Evolutionary conservation across 495 filamentous ascomycete species (phyloP), one percentile per base, ranked within the genome.

Genomic region (Penicillium pancosmium): DNA sequence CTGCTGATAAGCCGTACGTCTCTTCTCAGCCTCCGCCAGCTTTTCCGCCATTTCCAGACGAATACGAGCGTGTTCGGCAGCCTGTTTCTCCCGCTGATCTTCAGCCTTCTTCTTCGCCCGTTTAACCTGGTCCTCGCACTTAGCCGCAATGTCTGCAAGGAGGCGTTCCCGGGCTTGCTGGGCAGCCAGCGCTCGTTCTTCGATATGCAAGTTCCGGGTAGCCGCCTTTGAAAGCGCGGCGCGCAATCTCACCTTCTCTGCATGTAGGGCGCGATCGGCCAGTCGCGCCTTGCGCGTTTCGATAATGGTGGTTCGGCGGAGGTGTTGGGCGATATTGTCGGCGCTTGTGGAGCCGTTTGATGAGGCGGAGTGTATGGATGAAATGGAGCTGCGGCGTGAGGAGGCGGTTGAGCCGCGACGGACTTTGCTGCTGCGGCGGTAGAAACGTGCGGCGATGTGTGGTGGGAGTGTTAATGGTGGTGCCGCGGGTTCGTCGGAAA

Each of bases 61-160:
- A 55, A 93, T 71, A 61, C 87, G 89, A 64, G 82, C 84, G 63
- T 92, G 85, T 59, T 98, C 92, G 44, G 91, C 89, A 56, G 94
- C 91, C 61, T 93, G 88, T 68, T 89, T 88, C 76, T 93, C 92
- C 68, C 93, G 91, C 76, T 91, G 93, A 57, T 88, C 93, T 76
- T 96, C 91, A 3, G 94, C 94, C 48, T 96, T 84, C 49, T 89
- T 88, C 80, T 98, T 98, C 52, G 95, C 94, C 48, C 93, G 83
- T 64, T 89, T 89, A 49, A 98, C 94, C 73, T 98, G 94, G 68
- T 93, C 93, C 52, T 95, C 93, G 70, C 95, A 98, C 65, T 87
- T 87, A 38, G 93, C 94, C 11, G 93, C 90, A 27, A 98, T 96
- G 71, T 96, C 92, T 0, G 92, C 94, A 21, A 98, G 73, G 50